Percentiles rank a stretch among this genome's conserved stretches.
Conservation (phyloP, 768 basidiomycete species). For the Pleurotus salmoneostramineus region DNA sequence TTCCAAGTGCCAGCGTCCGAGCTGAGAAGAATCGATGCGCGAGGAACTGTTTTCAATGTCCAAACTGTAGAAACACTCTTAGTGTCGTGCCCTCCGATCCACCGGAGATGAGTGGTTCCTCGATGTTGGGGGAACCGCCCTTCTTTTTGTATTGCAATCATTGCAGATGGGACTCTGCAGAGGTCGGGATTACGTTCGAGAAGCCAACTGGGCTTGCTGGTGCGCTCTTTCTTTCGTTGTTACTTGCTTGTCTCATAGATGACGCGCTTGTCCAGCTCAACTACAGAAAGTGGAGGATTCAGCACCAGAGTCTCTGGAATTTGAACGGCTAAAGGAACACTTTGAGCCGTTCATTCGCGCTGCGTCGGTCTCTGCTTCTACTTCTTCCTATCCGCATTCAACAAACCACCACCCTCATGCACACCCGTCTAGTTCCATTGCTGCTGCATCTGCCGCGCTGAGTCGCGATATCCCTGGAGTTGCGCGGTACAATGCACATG, state of each 20-base stretch:
- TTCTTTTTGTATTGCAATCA: constrained; percentile 90
- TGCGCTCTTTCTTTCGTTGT: constrained; percentile 28
- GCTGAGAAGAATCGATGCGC: constrained; percentile 99
- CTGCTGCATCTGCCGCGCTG: constrained; percentile 85
- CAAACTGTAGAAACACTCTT: constrained; percentile 86
- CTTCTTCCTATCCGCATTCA: constrained; percentile 39
- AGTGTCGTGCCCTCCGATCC: constrained; percentile 91
- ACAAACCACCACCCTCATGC: constrained; percentile 70
- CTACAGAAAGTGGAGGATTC: constrained; percentile 88
- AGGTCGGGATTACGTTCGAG: constrained; percentile 90
- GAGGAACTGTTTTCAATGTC: constrained; percentile 96
- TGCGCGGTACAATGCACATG: constrained; percentile 68
- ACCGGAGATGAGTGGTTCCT: constrained; percentile 55
- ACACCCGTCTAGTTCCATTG: constrained; percentile 67
- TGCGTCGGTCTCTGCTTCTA: constrained; percentile 69
- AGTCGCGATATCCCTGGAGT: constrained; percentile 85
- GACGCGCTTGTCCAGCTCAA: constrained; percentile 55
- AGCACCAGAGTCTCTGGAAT: constrained; percentile 80
- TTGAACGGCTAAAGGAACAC: constrained; percentile 93
- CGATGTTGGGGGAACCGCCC: constrained; percentile 73
- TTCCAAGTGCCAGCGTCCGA: constrained; percentile 96
- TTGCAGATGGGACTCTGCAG: constrained; percentile 93
- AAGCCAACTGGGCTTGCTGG: constrained; percentile 95
- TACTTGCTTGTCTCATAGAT: background rate
- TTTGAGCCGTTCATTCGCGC: constrained; percentile 93